phyloP scores from a whole-genome alignment of 106 monocot genomes.

The Alisma plantagoaquatica region DNA sequence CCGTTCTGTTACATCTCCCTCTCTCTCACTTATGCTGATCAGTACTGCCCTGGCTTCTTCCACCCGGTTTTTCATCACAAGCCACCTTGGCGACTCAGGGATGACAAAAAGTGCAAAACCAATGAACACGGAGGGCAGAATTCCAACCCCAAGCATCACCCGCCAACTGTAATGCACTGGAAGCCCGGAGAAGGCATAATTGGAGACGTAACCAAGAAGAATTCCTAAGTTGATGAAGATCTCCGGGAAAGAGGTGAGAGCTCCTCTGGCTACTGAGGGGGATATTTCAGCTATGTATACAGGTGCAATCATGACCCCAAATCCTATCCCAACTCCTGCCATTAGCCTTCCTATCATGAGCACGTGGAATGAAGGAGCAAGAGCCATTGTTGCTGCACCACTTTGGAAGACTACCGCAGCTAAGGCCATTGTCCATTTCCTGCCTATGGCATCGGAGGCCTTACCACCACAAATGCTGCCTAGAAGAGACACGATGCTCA shows the following conservation, averaged over 20 bases:
- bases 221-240: conserved; percentile 93
- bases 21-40: conserved; percentile 38
- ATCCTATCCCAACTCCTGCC: conserved; percentile 85
- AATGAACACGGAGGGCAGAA: conserved; percentile 78
- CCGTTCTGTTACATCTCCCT: conserved; percentile 42
- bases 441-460: conserved; percentile 70
- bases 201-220: conserved; percentile 89
- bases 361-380: conserved; percentile 61
- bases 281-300: conserved; percentile 96
- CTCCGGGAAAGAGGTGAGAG: conserved; percentile 89
- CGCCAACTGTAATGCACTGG: conserved; percentile 74
- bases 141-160: conserved; percentile 89
- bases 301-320: conserved; percentile 92
- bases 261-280: conserved; percentile 61
- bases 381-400: conserved; percentile 73
- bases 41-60: conserved; percentile 71
- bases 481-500: conserved; percentile 74
- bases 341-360: conserved; percentile 78
- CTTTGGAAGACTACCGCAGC: conserved; percentile 76
- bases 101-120: conserved; percentile 67
- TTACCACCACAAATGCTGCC: conserved; percentile 76
- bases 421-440: conserved; percentile 90
- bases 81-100: conserved; percentile 95
- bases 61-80: conserved; percentile 65
- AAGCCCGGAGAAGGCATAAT: conserved; percentile 74